Evolutionary conservation across 495 filamentous ascomycete species (phyloP), one percentile per base, ranked within the genome.

Genomic region (Neurospora sp.): DNA sequence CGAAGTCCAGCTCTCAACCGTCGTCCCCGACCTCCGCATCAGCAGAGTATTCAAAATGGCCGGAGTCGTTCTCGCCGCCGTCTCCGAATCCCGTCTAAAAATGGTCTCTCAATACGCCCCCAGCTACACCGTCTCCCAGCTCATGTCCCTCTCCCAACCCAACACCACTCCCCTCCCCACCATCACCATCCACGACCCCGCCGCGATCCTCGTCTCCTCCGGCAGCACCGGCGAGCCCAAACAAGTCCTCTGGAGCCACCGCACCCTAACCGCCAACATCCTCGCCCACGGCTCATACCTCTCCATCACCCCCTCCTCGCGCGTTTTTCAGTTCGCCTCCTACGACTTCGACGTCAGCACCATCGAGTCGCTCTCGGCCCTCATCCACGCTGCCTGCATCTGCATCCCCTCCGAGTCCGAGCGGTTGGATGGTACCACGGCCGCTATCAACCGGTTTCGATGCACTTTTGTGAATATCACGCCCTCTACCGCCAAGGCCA

Each of bases 311-410:
- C 70, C 80, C 0, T 65, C 75, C 2, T 83, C 84, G 6, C 77
- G 85, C 3, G 80, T 86, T 6, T 75, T 91, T 14, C 88, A 91
- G 73, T 90, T 88, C 71, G 85, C 88, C 16, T 84, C 86, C 38
- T 86, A 86, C 73, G 87, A 86, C 0, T 90, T 90, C 42, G 89
- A 91, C 72, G 82, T 85, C 31, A 86, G 84, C 68, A 77, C 90
- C 10, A 71, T 84, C 12, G 89, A 91, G 27, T 87, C 88, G 14
- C 83, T 89, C 61, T 85, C 86, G 9, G 86, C 84, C 0, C 78
- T 92, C 3, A 86, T 86, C 45, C 41, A 69, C 16, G 81, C 81
- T 1, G 78, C 76, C 0, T 35, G 35, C 8, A 70, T 82, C 3
- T 83, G 81, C 40, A 73, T 83, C 16, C 79, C 81, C 10, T 78